These are phyloP conservation scores for Hanseniaspora lachancei DNA, from an alignment of 805 yeast species.

Conservation along the genomic window DNA sequence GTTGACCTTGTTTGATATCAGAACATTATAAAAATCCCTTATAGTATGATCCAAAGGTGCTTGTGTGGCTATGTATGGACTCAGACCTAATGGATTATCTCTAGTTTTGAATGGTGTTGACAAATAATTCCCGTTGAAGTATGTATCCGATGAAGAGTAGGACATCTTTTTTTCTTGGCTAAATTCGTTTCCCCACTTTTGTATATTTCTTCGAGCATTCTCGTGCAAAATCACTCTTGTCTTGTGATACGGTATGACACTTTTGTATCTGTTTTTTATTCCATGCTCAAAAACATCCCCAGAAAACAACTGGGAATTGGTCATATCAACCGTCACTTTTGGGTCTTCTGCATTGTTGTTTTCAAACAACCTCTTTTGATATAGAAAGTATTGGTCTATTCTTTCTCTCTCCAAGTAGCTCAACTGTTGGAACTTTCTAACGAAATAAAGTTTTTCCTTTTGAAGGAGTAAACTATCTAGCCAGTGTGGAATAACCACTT, in stretches of 20 bases:
- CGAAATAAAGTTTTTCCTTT: conserved; percentile 22
- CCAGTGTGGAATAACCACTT: conserved; percentile 41
- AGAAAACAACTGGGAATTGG: conserved; percentile 30
- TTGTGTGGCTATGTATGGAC: conserved; percentile 68
- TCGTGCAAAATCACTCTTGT: conserved; percentile 54
- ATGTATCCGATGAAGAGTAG: conserved; percentile 31
- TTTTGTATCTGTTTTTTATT: conserved; percentile 72
- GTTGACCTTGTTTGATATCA: conserved; percentile 48
- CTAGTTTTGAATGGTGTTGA: conserved; percentile 16
- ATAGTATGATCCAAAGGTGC: conserved; percentile 71
- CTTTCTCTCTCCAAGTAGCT: conserved; percentile 62
- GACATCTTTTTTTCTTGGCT: background rate
- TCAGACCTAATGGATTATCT: conserved; percentile 17
- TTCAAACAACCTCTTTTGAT: conserved; percentile 9
- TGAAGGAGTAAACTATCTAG: conserved; percentile 25
- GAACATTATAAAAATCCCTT: conserved; percentile 75
- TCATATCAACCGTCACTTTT: background rate
- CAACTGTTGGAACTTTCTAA: conserved; percentile 46
- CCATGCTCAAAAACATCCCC: conserved; percentile 68
- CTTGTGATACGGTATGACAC: conserved; percentile 77
- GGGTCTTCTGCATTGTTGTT: background rate
- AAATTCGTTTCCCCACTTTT: too few relatives aligned
- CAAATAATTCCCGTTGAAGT: conserved; percentile 79
- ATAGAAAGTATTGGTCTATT: conserved; percentile 31
- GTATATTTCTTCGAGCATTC: background rate